Evolutionary conservation across 768 basidiomycete species (phyloP), one percentile per base, ranked within the genome.

Genomic region (Stropharia rugosoannulata): DNA sequence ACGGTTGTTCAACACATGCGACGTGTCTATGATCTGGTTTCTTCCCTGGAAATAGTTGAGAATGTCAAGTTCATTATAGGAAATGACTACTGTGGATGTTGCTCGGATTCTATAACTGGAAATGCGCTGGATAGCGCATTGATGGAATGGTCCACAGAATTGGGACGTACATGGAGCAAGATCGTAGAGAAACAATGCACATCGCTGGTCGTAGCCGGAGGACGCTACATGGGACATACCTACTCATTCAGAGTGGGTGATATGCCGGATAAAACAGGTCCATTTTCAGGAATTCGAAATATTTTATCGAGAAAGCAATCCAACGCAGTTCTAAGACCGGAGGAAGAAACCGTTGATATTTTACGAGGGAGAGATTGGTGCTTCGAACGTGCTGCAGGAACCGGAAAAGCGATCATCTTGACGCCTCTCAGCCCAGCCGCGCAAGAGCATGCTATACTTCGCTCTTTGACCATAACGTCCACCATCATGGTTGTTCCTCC

Each of bases 401-500:
- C 55, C 16, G 61, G 59, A 15, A 59, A 44, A n/a, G 40, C 60
- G 10, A 32, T 60, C 19, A 44, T 63, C 16, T 49, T 67, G 11
- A 62, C 66, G 12, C 54, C 60, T 3, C 35, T 65, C 8, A 48
- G 55, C 2, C 42, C 36, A 12, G 19, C 52, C 13, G 63, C 61
- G 16, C 55, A 50, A 29, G 44, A 43, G 10, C 15, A 36, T 11
- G 51, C 60, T 18, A 16, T 44, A 13, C 57, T 67, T 18, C 55
- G 48, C 5, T 48, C 53, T 7, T 46, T 67, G 25, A 58, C 53
- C 2, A 62, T 67, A 32, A 59, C 58, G 40, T 67, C 66, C 4
- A 65, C 62, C 58, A 65, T 67, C 61, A 57, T 65, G 49, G 45
- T 58, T 35, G 59, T 61, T 18, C 66, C 64, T 9, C 66, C 66